A percentile compares a stretch with the other conserved stretches of the same genome.
Conservation (phyloP, 2,329 filamentous ascomycete species). For the Alternaria ethzedia region DNA sequence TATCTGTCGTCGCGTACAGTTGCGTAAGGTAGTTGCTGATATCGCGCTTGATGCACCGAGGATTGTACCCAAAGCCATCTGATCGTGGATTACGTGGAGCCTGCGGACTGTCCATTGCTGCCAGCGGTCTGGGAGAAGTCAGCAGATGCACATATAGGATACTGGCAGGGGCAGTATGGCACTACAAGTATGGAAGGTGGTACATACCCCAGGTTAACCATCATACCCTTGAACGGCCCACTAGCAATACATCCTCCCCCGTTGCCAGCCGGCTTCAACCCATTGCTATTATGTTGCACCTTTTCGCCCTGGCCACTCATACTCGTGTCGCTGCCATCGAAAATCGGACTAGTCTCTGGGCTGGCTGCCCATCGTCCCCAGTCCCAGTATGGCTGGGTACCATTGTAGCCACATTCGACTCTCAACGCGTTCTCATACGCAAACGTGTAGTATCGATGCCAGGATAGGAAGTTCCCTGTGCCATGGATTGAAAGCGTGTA, state of each 20-base stretch:
- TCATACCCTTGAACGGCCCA: slow-evolving; percentile 57
- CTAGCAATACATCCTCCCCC: slow-evolving; percentile 63
- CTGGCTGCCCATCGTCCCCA: slow-evolving; percentile 58
- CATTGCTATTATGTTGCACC: slow-evolving; percentile 33
- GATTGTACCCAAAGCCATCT: slow-evolving; percentile 45
- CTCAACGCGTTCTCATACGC: slow-evolving; percentile 52
- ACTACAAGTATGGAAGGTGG: neutral
- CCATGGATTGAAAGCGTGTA: slow-evolving; percentile 43
- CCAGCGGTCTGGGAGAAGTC: slow-evolving; percentile 27
- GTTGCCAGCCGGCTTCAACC: slow-evolving; percentile 53
- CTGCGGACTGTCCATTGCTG: slow-evolving; percentile 23
- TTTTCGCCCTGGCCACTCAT: slow-evolving; percentile 56
- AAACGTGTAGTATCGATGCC: slow-evolving; percentile 53
- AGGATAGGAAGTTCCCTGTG: slow-evolving; percentile 47
- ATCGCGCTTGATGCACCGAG: slow-evolving; percentile 51
- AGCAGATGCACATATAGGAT: neutral
- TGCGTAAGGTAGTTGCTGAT: slow-evolving; percentile 39
- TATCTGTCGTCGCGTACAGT: slow-evolving; percentile 35
- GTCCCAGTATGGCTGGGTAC: slow-evolving; percentile 60
- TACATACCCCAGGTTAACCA: slow-evolving; percentile 39
- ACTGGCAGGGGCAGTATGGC: neutral
- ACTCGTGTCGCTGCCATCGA: slow-evolving; percentile 62
- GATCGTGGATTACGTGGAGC: slow-evolving; percentile 44
- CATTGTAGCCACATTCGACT: slow-evolving; percentile 53
- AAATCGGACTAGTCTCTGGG: slow-evolving; percentile 58